Evolutionary conservation across 805 yeast species (phyloP).

Genomic region (Lachancea dasiensis): DNA sequence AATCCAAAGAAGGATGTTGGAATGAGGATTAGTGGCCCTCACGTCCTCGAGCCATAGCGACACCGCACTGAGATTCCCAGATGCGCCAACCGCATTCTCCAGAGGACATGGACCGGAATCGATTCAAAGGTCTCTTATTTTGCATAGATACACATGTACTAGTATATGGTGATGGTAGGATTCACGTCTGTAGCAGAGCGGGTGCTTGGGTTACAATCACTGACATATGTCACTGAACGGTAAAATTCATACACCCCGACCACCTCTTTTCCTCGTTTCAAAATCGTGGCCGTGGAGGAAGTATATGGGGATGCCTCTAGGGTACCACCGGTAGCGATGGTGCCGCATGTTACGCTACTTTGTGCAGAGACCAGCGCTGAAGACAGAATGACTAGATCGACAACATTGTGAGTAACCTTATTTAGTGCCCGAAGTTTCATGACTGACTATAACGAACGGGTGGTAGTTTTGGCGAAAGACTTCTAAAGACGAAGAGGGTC

Average conservation of each 20-base stretch:
- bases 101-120: neutral
- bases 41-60: too few relatives aligned
- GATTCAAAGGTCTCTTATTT: neutral
- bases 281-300: constrained; percentile 14
- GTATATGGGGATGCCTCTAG: constrained; percentile 25
- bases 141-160: too few relatives aligned
- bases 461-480: too few relatives aligned
- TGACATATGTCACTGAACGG: constrained; percentile 21
- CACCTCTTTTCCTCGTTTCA: constrained; percentile 15
- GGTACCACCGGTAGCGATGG: constrained; percentile 19
- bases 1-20: too few relatives aligned
- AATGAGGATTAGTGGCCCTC: too few relatives aligned
- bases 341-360: constrained; percentile 15
- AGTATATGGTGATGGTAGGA: constrained; percentile 7
- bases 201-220: constrained; percentile 17
- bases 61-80: too few relatives aligned
- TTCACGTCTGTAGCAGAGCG: constrained; percentile 9
- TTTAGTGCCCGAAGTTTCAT: too few relatives aligned
- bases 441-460: too few relatives aligned
- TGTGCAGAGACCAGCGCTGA: neutral
- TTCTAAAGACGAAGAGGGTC: too few relatives aligned
- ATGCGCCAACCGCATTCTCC: too few relatives aligned
- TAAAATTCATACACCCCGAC: constrained; percentile 21
- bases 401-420: too few relatives aligned
- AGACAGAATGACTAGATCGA: neutral